Evolutionary conservation across 345 rosid genomes (phyloP), one percentile per base, ranked within the genome.

Genomic region (Hibiscus trionum): DNA sequence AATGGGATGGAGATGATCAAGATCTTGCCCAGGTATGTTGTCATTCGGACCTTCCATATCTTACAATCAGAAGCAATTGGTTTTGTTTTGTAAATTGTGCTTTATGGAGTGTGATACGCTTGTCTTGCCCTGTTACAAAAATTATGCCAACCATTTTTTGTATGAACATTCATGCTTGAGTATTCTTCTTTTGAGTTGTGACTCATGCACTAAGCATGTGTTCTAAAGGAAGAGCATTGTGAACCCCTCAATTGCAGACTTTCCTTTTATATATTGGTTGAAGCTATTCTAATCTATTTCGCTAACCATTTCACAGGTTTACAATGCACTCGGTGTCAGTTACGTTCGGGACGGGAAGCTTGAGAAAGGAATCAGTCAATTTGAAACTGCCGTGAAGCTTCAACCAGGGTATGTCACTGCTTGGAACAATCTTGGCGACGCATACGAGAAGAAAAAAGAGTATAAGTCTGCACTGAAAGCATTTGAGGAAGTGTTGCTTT

Each of bases 371-470:
- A 90, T 89, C 42, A 78, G 75, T 42, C 96, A 91, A 76, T 90
- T 95, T 60, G 97, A 95, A 79, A 86, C 81, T 58, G 97, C 97
- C 1, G 97, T 95, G 80, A 90, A 89, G 85, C 74, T 92, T 70
- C 97, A 91, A 69, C 99, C 97, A 0, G 97, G 99, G 57, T 95
- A 95, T 69, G 99, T 91, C 67, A 95, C 93, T 5, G 99, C 97
- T 44, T 95, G 99, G 99, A 95, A 92, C 87, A 91, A 95, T 83
- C 97, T 95, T 42, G 99, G 99, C 5, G 97, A 95, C 74, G 99
- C 99, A 33, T 88, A 86, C 39, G 99, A 95, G 86, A 85, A 95
- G 92, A 91, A 88, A 66, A 89, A 90, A 47, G 96, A 95, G 75
- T 74, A 83, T 47, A 87, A 83, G 33, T 79, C 87, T 58, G 97